Percentiles rank a stretch among this genome's conserved stretches.
These are phyloP conservation scores for Claviceps paspali DNA, from an alignment of 2,329 filamentous ascomycete genomes.

Conservation along the genomic window DNA sequence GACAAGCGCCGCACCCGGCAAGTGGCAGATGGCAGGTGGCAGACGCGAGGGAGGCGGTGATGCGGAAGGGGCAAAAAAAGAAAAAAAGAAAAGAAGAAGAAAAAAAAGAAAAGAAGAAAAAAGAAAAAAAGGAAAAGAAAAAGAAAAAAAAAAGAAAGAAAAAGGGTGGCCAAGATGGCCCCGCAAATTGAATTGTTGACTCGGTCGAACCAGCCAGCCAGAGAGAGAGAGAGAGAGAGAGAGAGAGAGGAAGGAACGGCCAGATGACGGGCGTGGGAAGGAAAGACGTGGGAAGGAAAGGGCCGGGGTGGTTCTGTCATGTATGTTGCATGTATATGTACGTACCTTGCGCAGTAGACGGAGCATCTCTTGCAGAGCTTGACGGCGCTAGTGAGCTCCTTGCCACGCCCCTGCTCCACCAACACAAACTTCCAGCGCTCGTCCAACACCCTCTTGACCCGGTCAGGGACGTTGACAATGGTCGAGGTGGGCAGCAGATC, in stretches of 20 bases:
- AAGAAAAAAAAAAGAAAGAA: constrained; percentile 1
- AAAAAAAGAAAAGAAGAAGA: neutral
- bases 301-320: too few relatives aligned
- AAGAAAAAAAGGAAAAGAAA: neutral
- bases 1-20: too few relatives aligned
- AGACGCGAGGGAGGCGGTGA: too few relatives aligned
- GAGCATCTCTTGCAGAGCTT: constrained; percentile 91
- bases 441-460: constrained; percentile 89
- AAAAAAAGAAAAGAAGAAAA: constrained; percentile 1
- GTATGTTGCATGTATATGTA: too few relatives aligned
- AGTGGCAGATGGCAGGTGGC: neutral
- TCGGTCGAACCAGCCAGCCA: too few relatives aligned
- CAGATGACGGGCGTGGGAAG: too few relatives aligned
- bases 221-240: too few relatives aligned
- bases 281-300: too few relatives aligned
- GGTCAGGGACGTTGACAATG: constrained; percentile 91
- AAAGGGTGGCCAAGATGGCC: neutral
- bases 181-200: too few relatives aligned
- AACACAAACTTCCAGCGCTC: constrained; percentile 94
- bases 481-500: constrained; percentile 83
- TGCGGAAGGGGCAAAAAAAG: constrained; percentile 1
- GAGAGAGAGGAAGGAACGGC: too few relatives aligned
- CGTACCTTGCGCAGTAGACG: constrained; percentile 78
- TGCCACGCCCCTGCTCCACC: constrained; percentile 83
- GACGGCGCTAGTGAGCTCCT: constrained; percentile 88